Evolutionary conservation across 2,329 filamentous ascomycete genomes (phyloP).

Genomic region (Alternaria sp.): DNA sequence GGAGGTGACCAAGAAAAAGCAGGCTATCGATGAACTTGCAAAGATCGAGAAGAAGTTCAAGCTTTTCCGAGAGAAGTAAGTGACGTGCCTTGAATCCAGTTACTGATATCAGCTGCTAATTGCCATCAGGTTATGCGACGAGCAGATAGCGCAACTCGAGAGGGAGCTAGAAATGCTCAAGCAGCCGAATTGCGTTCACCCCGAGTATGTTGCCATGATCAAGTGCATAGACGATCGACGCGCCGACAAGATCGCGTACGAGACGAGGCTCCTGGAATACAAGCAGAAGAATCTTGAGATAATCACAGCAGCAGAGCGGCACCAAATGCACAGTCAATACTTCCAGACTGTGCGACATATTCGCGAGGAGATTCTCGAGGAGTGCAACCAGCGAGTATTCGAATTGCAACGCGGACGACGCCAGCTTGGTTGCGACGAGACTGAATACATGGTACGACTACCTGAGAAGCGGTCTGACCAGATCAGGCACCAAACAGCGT

Average conservation of each 20-base stretch:
- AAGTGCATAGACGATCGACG: conserved; percentile 83
- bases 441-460: conserved; percentile 83
- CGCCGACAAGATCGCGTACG: conserved; percentile 79
- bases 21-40: conserved; percentile 79
- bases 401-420: conserved; percentile 89
- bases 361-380: conserved; percentile 79
- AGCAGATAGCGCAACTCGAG: conserved; percentile 83
- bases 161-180: conserved; percentile 68
- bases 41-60: conserved; percentile 89
- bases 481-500: conserved; percentile 84
- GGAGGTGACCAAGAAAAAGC: conserved; percentile 76
- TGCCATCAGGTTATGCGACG: conserved; percentile 78
- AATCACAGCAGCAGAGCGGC: conserved; percentile 79
- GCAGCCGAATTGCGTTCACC: conserved; percentile 73
- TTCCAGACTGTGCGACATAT: conserved; percentile 86
- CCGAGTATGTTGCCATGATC: conserved; percentile 90
- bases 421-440: conserved; percentile 77
- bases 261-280: conserved; percentile 76
- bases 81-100: conserved; percentile 14
- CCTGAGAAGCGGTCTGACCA: conserved; percentile 79
- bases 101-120: conserved; percentile 27
- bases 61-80: conserved; percentile 79
- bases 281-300: conserved; percentile 74
- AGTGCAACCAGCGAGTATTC: conserved; percentile 89
- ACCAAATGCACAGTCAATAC: conserved; percentile 89